Percentiles rank a stretch among this genome's conserved stretches.
Conservation (phyloP, 108 stramenopile species). For the Skeletonema tropicum region DNA sequence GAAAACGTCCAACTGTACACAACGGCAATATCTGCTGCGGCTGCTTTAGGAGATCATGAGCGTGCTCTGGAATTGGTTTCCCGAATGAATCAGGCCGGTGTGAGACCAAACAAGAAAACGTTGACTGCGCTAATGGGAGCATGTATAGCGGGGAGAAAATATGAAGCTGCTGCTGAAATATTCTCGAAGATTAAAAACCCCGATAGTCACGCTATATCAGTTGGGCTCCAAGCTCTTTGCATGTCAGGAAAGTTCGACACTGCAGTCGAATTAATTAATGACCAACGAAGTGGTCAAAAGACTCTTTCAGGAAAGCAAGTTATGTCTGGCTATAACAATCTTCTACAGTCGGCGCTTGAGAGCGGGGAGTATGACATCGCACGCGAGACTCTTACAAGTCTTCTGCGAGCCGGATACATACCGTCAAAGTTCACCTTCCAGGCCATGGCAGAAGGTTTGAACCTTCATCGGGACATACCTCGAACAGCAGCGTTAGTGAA, state of each 20-base stretch:
- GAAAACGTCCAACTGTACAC: slow-evolving; percentile 89
- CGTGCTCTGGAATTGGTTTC: slow-evolving; percentile 78
- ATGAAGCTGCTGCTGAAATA: slow-evolving; percentile 67
- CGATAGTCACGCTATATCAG: slow-evolving; percentile 72
- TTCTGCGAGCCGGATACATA: slow-evolving; percentile 68
- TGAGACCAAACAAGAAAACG: slow-evolving; percentile 87
- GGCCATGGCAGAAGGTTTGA: slow-evolving; percentile 54
- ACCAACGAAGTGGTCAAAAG: slow-evolving; percentile 49
- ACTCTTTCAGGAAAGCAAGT: slow-evolving; percentile 68
- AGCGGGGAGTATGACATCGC: slow-evolving; percentile 55
- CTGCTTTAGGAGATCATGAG: slow-evolving; percentile 72
- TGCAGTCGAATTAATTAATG: slow-evolving; percentile 49
- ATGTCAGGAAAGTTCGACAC: slow-evolving; percentile 44
- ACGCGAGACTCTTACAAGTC: slow-evolving; percentile 44
- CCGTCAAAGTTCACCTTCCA: slow-evolving; percentile 69
- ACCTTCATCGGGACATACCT: slow-evolving; percentile 35
- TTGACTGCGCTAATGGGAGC: slow-evolving; percentile 84
- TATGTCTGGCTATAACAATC: slow-evolving; percentile 60
- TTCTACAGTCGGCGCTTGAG: slow-evolving; percentile 54
- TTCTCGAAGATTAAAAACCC: slow-evolving; percentile 71
- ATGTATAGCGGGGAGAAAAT: slow-evolving; percentile 65
- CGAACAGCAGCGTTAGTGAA: slow-evolving; percentile 27
- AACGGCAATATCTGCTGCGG: slow-evolving; percentile 85
- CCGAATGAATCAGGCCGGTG: slow-evolving; percentile 77
- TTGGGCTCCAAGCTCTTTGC: slow-evolving; percentile 70